Percentiles rank a stretch among this genome's conserved stretches.
Conservation (phyloP, 1,284 basidiomycete genomes). For the Pyrrhoderma noxium region DNA sequence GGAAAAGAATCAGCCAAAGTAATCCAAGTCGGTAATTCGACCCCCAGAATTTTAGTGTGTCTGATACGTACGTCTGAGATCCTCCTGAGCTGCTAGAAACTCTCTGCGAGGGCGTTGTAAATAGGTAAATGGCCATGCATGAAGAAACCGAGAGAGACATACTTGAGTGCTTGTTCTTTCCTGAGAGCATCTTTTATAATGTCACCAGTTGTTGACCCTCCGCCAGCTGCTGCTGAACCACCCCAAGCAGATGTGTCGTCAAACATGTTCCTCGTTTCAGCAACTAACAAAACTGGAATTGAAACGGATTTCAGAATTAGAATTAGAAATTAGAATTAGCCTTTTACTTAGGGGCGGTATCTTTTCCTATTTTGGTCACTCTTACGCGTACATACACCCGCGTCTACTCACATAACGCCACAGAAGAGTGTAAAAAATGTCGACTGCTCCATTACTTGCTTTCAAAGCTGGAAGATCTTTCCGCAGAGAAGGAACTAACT, state of each 20-base stretch:
- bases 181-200: conserved; percentile 64
- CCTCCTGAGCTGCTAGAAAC: conserved; percentile 63
- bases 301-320: no score
- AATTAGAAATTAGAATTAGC: no score
- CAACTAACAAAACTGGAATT: no score
- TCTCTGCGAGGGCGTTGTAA: no score
- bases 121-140: no score
- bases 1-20: background rate
- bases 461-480: conserved; percentile 79
- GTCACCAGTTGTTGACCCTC: conserved; percentile 42
- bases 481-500: conserved; percentile 55
- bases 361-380: background rate
- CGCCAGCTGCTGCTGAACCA: conserved; percentile 30
- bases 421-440: conserved; percentile 21
- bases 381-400: no score
- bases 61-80: conserved; percentile 61
- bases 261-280: conserved; percentile 29
- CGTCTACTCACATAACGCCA: no score
- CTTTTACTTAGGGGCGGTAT: conserved; percentile 2
- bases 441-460: conserved; percentile 42
- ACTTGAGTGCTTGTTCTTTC: conserved; percentile 64
- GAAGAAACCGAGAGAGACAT: no score
- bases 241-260: conserved; percentile 61
- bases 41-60: no score
- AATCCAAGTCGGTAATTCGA: no score